Base-by-base conservation (phyloP, 192 early-diverging fungal species). In the Coemansia sp. region DNA sequence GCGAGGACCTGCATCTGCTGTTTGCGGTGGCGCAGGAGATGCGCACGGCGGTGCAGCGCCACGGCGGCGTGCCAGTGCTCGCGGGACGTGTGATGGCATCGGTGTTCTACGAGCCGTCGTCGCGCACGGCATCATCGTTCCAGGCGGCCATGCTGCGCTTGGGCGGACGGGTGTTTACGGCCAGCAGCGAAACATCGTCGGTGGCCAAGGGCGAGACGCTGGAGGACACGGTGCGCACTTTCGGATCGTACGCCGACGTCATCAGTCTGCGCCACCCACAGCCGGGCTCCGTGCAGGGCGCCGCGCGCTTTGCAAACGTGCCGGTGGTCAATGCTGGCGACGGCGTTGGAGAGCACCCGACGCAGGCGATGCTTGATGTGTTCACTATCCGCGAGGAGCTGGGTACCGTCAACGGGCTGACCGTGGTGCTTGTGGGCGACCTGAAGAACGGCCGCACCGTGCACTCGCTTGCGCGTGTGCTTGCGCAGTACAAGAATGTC, bases 11-110 rank as follows among this genome's bases (percentile, higher is more conserved):
- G 56, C 97, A 99, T 81, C 77, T 92, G 41, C 81, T 99, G 45
- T 99, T 99, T 84, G 92, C 94, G 19, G 89, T 97, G 12, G 97
- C 97, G 0, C 92, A 97, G 69, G 97, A 99, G 82, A 95, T 99
- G 94, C 90, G 94, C 70, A 94, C 88, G 13, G 81, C 91, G 37
- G 97, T 99, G 12, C 94, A 99, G 80, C 89, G 93, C 51, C 88
- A 92, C 49, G 96, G 95, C 36, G 82, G 85, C 26, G 85, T 97
- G 54, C 91, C 94, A 43, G 65, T 99, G 54, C 84, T 99, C 48
- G 80, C 87, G 48, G 96, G 97, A 21, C 94, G 94, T 56, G 91
- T 97, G 1, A 88, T 99, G 86, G 91, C 90, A 73, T 90, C 93
- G 16, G 94, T 97, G 67, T 99, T 99, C 86, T 98, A 91, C 69